Evolutionary conservation across 2,329 filamentous ascomycete species (phyloP), one percentile per base, ranked within the genome.

Genomic region (Venturiaceae sp.): DNA sequence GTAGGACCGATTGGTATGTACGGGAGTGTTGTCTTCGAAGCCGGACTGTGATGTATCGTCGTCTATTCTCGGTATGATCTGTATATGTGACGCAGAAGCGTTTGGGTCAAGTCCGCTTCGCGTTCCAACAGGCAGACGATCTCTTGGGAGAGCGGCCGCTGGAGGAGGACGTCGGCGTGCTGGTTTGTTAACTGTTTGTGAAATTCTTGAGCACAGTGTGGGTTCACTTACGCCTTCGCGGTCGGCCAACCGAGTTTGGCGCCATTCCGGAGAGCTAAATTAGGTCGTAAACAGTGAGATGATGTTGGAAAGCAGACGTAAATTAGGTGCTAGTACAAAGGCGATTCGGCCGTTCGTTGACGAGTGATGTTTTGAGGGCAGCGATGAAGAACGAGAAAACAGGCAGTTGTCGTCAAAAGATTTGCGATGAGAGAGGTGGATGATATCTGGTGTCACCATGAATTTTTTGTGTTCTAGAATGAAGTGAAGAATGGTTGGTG

Each of bases 81-180:
- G 66, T 33, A 69, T 67, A 57, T 68, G 68, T 2, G 64, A 64
- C 46, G 66, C 62, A 21, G 60, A 61, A 13, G 59, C 28, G 46
- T 33, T 58, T 33, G 54, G 39, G 5, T 53, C 21, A 13, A 37
- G 34, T 33, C 60, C 60, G 6, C 56, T 44, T 11, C 30, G 62
- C 2, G 63, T 65, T 14, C 63, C 64, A 28, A 62, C 30, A 16
- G 65, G 65, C 19, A 64, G 53, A 33, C 64, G 63, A 41, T 62
- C 62, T 55, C 34, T 64, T 23, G 60, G 54, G 21, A 58, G 55
- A 14, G 60, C 55, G 28, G 60, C 37, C 61, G 57, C 57, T 33
- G 62, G 59, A 52, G 61, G 58, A 32, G 60, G 54, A 56, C 65
- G 65, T 61, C 65, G 65, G 26, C 55, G 26, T n/a, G 21, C 30